Percentiles rank a stretch among this genome's conserved stretches.
These are phyloP conservation scores for Protomyces lactucae-debilis DNA, from an alignment of 1,139 yeast species.

Conservation along the genomic window DNA sequence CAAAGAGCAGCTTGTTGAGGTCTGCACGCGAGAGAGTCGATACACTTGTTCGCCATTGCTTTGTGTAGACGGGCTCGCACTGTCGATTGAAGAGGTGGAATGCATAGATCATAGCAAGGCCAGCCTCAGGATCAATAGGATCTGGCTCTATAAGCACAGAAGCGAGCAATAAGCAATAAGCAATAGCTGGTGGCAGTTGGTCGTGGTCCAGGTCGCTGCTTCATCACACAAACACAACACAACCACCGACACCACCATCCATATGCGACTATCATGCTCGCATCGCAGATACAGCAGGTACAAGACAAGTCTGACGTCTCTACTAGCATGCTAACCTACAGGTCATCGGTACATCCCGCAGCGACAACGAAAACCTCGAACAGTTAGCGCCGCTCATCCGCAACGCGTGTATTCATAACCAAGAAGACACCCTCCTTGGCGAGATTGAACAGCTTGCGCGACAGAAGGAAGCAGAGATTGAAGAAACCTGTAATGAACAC, in stretches of 20 bases:
- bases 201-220: background rate
- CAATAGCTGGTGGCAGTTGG: background rate
- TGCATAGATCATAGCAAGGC: conserved; percentile 50
- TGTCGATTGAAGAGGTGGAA: conserved; percentile 88
- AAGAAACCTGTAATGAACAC: conserved; percentile 16
- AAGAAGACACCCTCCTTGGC: conserved; percentile 4
- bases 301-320: background rate
- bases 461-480: conserved; percentile 18
- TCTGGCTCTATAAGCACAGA: background rate
- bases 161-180: background rate
- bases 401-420: conserved; percentile 9
- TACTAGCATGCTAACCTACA: background rate
- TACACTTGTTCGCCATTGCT: conserved; percentile 2
- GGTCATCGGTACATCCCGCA: conserved; percentile 19
- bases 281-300: background rate
- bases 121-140: too few relatives aligned
- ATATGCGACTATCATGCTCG: background rate
- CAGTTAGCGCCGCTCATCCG: conserved; percentile 24
- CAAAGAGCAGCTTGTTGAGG: conserved; percentile 63
- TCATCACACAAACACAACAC: background rate
- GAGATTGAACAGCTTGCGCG: conserved; percentile 15
- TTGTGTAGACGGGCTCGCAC: conserved; percentile 56
- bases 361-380: conserved; percentile 17
- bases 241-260: background rate
- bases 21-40: conserved; percentile 29